Evolutionary conservation across 2,329 filamentous ascomycete species (phyloP), one percentile per base, ranked within the genome.

Genomic region (Pyrenophora graminea): DNA sequence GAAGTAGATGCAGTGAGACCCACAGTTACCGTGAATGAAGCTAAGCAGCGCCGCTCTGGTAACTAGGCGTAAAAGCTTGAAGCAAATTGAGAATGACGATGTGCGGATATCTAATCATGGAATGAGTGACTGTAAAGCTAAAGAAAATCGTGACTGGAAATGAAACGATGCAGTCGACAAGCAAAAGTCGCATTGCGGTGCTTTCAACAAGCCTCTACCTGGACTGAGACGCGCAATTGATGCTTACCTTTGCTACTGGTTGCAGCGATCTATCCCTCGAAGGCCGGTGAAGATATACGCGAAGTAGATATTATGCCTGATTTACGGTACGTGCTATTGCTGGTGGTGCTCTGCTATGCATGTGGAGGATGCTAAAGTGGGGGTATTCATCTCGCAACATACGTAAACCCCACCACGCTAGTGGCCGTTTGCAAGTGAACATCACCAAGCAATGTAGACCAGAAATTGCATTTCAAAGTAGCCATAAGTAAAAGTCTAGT

Each of bases 371-470:
- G 39, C n/a, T 32, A 3, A 48, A 39, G 49, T 52, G 49, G 49
- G 48, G 43, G 30, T 12, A 39, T 21, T 34, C 10, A 21, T 21
- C 19, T 21, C 1, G 19, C 19, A 21, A 21, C 25, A 27, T 21
- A 41, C 39, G 23, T 30, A 17, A 36, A 30, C 45, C 49, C 42
- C 53, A 36, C 53, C 39, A 48, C 33, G 42, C 42, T 40, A 30
- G 19, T 23, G 25, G 32, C 18, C 48, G 27, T 46, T 17, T 30
- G 36, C 13, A 30, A 13, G 23, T 25, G 23, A 25, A 9, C 4
- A 7, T 25, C 23, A 25, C 6, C 23, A 25, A 6, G 23, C 8
- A 25, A 9, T 25, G 6, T 25, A 7, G 7, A 25, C 2, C 10
- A 5, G 27, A 12, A 30, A 3, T 30, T 30, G 27, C 12, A 30